phyloP scores from a whole-genome alignment of 2,329 filamentous ascomycete species.

The Diaporthe aspalathi region DNA sequence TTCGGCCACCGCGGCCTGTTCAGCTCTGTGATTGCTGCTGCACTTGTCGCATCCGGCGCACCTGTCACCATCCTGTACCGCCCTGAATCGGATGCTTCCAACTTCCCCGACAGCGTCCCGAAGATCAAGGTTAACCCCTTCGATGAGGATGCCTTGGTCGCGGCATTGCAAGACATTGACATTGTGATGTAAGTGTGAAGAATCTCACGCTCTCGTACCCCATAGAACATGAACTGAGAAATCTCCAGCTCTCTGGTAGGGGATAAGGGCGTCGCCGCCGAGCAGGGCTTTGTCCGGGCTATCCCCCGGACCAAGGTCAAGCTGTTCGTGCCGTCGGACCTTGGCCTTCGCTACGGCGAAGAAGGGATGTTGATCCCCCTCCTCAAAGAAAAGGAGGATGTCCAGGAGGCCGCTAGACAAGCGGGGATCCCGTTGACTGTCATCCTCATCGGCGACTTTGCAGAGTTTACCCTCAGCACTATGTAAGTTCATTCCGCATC shows the following conservation, averaged over 20 bases:
- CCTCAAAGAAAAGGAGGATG: background rate
- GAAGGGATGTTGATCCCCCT: background rate
- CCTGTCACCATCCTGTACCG: background rate
- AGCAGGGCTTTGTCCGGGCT: background rate
- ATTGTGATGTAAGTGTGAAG: background rate
- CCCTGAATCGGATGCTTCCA: background rate
- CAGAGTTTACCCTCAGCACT: background rate
- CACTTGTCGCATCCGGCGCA: background rate
- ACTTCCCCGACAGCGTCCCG: background rate
- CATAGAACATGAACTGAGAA: background rate
- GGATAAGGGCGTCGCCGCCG: background rate
- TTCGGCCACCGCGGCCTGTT: background rate
- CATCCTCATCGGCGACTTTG: background rate
- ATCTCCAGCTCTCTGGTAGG: background rate
- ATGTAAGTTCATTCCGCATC: background rate
- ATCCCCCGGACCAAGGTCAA: background rate
- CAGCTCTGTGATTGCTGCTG: background rate
- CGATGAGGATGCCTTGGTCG: conserved; percentile 1
- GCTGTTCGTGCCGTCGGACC: background rate
- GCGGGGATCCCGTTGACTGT: background rate
- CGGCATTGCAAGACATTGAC: background rate
- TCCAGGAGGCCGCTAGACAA: background rate
- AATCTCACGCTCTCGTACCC: background rate
- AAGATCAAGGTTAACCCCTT: background rate
- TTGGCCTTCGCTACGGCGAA: background rate